Base-by-base conservation (phyloP, 2,329 filamentous ascomycete genomes). In the Cladosporium cucumerinum region DNA sequence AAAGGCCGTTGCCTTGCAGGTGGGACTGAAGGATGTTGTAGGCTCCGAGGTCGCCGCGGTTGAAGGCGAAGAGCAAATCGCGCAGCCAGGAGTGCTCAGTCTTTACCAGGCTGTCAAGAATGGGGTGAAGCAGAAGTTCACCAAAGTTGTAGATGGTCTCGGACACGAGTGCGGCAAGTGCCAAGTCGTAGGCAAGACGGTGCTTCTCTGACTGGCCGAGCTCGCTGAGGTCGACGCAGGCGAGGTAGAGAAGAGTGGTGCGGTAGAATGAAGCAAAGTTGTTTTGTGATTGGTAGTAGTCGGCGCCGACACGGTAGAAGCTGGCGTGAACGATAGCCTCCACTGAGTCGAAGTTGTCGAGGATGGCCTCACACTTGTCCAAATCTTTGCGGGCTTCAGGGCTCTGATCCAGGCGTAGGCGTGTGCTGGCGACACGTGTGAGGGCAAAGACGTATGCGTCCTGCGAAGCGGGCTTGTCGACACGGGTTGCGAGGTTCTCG, bases 101-200 rank as follows among this genome's bases (percentile, higher is more conserved):
- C 72, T 89, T 87, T 73, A 84, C 84, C 61, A 99, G 86, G 23
- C 90, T 89, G 75, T 97, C 91, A 68, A 99, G 88, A 75, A 99
- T 96, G 3, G 95, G 95, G 78, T 99, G 95, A 71, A 99, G 86
- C 34, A 99, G 87, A n/a, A 99, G 89, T 83, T 99, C 95, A 78
- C 95, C 95, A 73, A 99, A 99, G 83, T 99, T 99, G 87, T 99
- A 98, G 81, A 98, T 99, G 73, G 88, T 92, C 74, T 94, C 91
- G 59, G 93, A 97, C 46, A 97, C 91, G 10, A 99, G 85, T 11
- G 95, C 95, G 30, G 95, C 93, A 62, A 98, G 89, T 74, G 91
- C 91, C 68, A 99, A 88, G 77, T 97, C 93, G 80, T 97, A 96
- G 52, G 95, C 95, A 72, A 94, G 89, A 66, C 85, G 86, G 77